phyloP scores from a whole-genome alignment of 176 grass and related monocot species.

The Hsuehochloa calcarea region DNA sequence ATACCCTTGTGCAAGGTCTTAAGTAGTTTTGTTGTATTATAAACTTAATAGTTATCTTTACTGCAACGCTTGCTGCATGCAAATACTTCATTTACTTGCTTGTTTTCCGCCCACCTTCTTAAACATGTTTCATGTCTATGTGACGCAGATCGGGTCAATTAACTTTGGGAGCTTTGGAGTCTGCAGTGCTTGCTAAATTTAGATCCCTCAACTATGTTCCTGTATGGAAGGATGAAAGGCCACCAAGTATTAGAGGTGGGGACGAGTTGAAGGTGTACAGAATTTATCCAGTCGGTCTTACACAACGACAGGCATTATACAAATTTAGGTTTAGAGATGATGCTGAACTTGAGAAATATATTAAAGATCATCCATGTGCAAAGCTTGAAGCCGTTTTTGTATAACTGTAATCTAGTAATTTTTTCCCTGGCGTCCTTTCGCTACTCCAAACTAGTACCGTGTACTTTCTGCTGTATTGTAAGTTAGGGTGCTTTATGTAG shows the following conservation, averaged over 20 bases:
- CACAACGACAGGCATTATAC: constrained; percentile 71
- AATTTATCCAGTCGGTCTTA: constrained; percentile 76
- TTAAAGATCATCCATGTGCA: constrained; percentile 77
- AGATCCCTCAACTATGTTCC: constrained; percentile 67
- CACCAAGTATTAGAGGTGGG: constrained; percentile 65
- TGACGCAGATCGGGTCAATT: constrained; percentile 57
- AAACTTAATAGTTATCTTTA: not conserved
- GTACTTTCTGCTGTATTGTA: constrained; percentile 30
- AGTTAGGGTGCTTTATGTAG: constrained; percentile 28
- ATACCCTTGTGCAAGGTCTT: not conserved
- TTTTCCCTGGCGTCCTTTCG: not conserved
- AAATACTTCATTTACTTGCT: not conserved
- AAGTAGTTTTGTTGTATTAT: constrained; percentile 2
- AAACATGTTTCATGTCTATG: constrained; percentile 1
- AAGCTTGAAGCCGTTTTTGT: constrained; percentile 98
- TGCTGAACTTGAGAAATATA: constrained; percentile 59
- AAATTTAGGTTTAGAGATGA: constrained; percentile 71
- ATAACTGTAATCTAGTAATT: constrained; percentile 29
- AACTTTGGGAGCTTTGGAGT: constrained; percentile 54
- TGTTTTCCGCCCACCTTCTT: not conserved
- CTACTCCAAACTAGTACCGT: not conserved
- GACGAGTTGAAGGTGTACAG: constrained; percentile 70
- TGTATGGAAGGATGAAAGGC: constrained; percentile 91
- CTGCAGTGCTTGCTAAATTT: constrained; percentile 60
- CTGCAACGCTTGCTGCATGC: not conserved